Evolutionary conservation across 257 asterid species (phyloP).

Genomic region (Coffea eugenioides): DNA sequence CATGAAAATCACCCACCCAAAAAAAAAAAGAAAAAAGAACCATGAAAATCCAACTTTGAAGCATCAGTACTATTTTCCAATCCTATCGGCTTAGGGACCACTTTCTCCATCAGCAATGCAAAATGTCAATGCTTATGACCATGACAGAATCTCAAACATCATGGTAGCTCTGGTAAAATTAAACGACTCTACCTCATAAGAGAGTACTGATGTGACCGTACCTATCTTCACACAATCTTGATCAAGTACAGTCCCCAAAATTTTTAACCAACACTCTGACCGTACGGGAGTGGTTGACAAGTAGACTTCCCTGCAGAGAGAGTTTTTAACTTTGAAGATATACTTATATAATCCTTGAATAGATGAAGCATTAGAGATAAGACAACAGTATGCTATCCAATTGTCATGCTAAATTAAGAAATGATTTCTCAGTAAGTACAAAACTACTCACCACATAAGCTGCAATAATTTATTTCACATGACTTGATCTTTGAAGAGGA

Average conservation of each 20-base stretch:
- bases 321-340: background rate
- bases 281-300: background rate
- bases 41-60: background rate
- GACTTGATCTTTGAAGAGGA: background rate
- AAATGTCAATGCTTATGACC: background rate
- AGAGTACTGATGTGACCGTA: background rate
- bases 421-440: background rate
- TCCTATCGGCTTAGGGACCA: background rate
- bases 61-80: background rate
- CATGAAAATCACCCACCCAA: background rate
- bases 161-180: background rate
- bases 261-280: background rate
- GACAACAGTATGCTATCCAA: background rate
- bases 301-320: background rate
- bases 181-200: background rate
- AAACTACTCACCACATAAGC: background rate
- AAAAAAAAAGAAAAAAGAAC: background rate
- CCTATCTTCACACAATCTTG: background rate
- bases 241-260: background rate
- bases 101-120: background rate
- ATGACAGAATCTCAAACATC: background rate
- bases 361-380: background rate
- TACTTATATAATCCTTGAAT: background rate
- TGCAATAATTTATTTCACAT: background rate
- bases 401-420: background rate